phyloP scores from a whole-genome alignment of 2,329 filamentous ascomycete genomes.

The Rosellinia necatrix region DNA sequence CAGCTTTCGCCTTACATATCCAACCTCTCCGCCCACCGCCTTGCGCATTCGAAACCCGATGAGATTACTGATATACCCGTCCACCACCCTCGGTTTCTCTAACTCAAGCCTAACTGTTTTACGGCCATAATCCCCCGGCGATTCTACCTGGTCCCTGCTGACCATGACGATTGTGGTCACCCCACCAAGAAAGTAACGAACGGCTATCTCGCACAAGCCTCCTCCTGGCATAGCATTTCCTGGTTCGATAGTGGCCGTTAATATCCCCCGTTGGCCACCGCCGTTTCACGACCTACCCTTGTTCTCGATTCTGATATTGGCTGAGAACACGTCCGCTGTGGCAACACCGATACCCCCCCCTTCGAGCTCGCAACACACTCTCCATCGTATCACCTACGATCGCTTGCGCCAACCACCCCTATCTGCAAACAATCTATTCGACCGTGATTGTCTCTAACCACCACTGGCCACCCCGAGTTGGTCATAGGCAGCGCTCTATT shows the following conservation, averaged over 20 bases:
- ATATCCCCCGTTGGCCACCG: slow-evolving; percentile 11
- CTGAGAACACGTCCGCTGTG: background rate
- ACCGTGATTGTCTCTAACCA: slow-evolving; percentile 8
- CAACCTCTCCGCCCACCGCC: slow-evolving; percentile 1
- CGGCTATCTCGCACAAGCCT: slow-evolving; percentile 12
- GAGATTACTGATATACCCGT: slow-evolving; percentile 14
- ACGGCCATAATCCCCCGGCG: slow-evolving; percentile 7
- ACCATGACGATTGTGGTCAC: slow-evolving; percentile 22
- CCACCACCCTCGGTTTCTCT: slow-evolving; percentile 16
- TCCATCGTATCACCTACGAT: slow-evolving; percentile 12
- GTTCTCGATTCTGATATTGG: background rate
- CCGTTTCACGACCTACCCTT: slow-evolving; percentile 10
- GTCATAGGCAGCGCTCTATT: slow-evolving; percentile 31
- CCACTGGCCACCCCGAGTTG: slow-evolving; percentile 9
- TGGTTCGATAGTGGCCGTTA: slow-evolving; percentile 19
- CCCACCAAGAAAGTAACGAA: slow-evolving; percentile 16
- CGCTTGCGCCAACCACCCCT: background rate
- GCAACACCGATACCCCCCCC: slow-evolving; percentile 4
- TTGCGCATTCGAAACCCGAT: slow-evolving; percentile 19
- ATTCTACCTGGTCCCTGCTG: slow-evolving; percentile 5
- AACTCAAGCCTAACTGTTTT: slow-evolving; percentile 9
- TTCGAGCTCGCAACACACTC: background rate
- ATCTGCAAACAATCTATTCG: background rate
- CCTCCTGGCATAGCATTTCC: background rate
- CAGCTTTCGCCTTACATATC: slow-evolving; percentile 5